A percentile compares a stretch with the other conserved stretches of the same genome.
Evolutionary conservation across 2,329 filamentous ascomycete species (phyloP).

Genomic region (Alternaria ethzedia): DNA sequence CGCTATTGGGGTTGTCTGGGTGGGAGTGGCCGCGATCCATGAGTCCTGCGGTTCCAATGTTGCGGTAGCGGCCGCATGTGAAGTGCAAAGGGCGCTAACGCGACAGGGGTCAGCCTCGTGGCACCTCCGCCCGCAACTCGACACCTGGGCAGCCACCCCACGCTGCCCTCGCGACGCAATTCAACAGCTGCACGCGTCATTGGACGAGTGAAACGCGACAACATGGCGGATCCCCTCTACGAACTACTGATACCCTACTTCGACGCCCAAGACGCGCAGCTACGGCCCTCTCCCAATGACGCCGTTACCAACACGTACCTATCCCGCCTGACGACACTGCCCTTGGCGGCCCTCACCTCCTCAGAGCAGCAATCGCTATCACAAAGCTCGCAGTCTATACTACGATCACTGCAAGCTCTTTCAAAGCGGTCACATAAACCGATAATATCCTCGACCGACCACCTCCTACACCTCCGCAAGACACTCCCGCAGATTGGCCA

Average conservation of each 20-base stretch:
- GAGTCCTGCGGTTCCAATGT: slow-evolving; percentile 1
- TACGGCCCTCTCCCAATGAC: slow-evolving; percentile 54
- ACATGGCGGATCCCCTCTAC: slow-evolving; percentile 68
- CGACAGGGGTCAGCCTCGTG: neutral
- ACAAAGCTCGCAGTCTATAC: slow-evolving; percentile 78
- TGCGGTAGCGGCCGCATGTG: slow-evolving; percentile 6
- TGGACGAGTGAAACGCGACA: neutral
- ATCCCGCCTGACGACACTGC: slow-evolving; percentile 75
- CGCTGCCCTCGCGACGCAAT: neutral
- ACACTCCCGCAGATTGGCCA: slow-evolving; percentile 73
- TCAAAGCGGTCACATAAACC: slow-evolving; percentile 88
- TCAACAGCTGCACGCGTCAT: neutral
- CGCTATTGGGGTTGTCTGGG: neutral
- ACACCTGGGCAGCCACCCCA: neutral
- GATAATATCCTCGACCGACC: slow-evolving; percentile 80
- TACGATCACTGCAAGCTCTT: slow-evolving; percentile 83
- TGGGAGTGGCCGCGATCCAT: slow-evolving; percentile 6
- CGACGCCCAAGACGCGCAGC: slow-evolving; percentile 49
- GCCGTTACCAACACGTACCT: slow-evolving; percentile 73
- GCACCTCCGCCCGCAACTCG: slow-evolving; percentile 5
- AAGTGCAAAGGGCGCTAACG: slow-evolving; percentile 2
- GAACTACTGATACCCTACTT: slow-evolving; percentile 73
- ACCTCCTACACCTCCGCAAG: slow-evolving; percentile 74
- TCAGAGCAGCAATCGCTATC: slow-evolving; percentile 81
- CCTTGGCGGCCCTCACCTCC: slow-evolving; percentile 72